Conservation (phyloP, 108 stramenopile genomes). For the Aurantiochytrium sp. region DNA sequence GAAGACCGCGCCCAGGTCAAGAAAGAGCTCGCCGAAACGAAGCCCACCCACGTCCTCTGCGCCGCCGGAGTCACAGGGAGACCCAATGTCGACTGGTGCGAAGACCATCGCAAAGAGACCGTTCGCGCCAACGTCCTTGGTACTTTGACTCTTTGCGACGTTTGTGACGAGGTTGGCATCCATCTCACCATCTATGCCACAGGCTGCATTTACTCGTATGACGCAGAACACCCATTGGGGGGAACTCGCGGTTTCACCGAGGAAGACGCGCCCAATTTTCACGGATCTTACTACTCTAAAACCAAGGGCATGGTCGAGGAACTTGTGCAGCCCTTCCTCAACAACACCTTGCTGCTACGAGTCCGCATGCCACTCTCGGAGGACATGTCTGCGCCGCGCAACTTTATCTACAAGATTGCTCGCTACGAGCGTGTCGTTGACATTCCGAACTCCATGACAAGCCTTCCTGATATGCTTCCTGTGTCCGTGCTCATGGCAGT, state of each 20-base stretch:
- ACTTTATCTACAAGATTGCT: slow-evolving; percentile 98
- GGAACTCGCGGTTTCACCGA: slow-evolving; percentile 83
- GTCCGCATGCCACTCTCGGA: slow-evolving; percentile 99
- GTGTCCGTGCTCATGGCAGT: slow-evolving; percentile 81
- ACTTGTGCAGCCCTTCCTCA: slow-evolving; percentile 68
- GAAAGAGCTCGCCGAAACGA: slow-evolving; percentile 71
- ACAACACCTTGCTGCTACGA: slow-evolving; percentile 67
- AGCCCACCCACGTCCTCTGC: slow-evolving; percentile 92
- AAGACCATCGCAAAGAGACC: slow-evolving; percentile 86
- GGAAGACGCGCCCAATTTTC: slow-evolving; percentile 90
- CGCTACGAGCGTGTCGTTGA: slow-evolving; percentile 82
- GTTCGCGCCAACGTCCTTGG: slow-evolving; percentile 96
- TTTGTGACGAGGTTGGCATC: slow-evolving; percentile 69
- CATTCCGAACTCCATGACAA: slow-evolving; percentile 99
- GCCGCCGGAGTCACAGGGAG: slow-evolving; percentile 99
- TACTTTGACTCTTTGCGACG: slow-evolving; percentile 84
- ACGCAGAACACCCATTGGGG: slow-evolving; percentile 78
- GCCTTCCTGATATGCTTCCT: slow-evolving; percentile 91
- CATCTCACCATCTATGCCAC: slow-evolving; percentile 98
- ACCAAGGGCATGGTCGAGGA: slow-evolving; percentile 98
- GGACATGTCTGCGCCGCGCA: slow-evolving; percentile 79
- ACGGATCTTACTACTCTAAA: slow-evolving; percentile 91
- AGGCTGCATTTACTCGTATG: slow-evolving; percentile 98
- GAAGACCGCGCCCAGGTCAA: slow-evolving; percentile 80
- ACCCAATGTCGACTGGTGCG: slow-evolving; percentile 99